These are phyloP conservation scores for Pterocarpus santalinus DNA, from an alignment of 306 rosid genomes.

Conservation along the genomic window DNA sequence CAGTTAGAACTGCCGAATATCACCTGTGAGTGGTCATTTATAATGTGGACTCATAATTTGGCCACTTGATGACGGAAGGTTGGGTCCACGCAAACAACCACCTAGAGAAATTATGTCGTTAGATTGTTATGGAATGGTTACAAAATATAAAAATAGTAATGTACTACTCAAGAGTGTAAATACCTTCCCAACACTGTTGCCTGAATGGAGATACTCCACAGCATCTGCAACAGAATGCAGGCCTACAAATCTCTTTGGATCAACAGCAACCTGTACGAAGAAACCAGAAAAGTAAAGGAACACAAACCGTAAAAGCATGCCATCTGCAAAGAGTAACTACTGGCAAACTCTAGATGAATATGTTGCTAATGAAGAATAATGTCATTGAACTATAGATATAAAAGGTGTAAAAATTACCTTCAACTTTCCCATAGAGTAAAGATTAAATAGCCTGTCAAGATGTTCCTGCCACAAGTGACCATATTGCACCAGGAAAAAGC, in stretches of 20 bases:
- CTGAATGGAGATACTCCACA: conserved; percentile 96
- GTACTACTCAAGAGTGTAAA: not conserved
- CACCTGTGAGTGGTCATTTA: not conserved
- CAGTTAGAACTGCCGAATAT: conserved; percentile 25
- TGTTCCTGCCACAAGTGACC: conserved; percentile 86
- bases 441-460: conserved; percentile 73
- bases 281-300: conserved; percentile 34
- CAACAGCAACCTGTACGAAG: conserved; percentile 67
- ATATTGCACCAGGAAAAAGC: conserved; percentile 93
- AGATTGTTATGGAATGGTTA: conserved; percentile 27
- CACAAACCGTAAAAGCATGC: conserved; percentile 27
- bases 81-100: conserved; percentile 88
- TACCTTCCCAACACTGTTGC: conserved; percentile 98
- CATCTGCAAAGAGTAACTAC: conserved; percentile 28
- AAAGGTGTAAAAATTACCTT: conserved; percentile 62
- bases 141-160: conserved; percentile 18
- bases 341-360: conserved; percentile 18
- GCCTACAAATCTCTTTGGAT: conserved; percentile 86
- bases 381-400: conserved; percentile 16
- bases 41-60: conserved; percentile 63
- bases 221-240: conserved; percentile 81
- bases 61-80: conserved; percentile 65
- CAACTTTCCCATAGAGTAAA: conserved; percentile 75
- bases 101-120: conserved; percentile 58
- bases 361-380: not conserved